phyloP scores from a whole-genome alignment of 2,329 filamentous ascomycete genomes.

The Pestalotiopsis fici region DNA sequence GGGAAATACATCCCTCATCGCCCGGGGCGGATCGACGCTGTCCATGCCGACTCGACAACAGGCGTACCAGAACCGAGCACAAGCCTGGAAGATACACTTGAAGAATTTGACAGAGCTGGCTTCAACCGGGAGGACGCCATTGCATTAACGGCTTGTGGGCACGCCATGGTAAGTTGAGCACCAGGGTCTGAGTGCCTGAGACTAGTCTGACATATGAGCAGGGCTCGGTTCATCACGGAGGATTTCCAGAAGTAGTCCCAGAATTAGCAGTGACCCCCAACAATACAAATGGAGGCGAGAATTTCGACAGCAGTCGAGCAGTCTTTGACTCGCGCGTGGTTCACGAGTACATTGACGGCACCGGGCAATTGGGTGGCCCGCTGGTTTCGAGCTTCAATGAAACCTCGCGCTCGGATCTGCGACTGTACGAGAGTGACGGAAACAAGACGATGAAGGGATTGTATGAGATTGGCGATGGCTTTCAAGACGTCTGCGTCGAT shows the following conservation, averaged over 20 bases:
- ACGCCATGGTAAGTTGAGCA: conserved; percentile 16
- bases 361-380: conserved; percentile 20
- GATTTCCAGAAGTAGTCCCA: conserved; percentile 23
- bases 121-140: conserved; percentile 27
- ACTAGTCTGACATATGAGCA: background rate
- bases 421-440: conserved; percentile 26
- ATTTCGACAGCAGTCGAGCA: conserved; percentile 22
- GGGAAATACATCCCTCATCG: conserved; percentile 26
- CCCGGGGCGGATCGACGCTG: conserved; percentile 27
- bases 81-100: conserved; percentile 23
- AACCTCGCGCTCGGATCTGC: conserved; percentile 25
- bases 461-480: conserved; percentile 21
- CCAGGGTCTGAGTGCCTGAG: background rate
- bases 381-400: conserved; percentile 27
- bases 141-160: conserved; percentile 26
- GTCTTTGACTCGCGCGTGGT: conserved; percentile 23
- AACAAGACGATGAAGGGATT: conserved; percentile 27
- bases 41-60: conserved; percentile 22
- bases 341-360: conserved; percentile 25
- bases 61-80: conserved; percentile 27
- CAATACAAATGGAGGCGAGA: conserved; percentile 24
- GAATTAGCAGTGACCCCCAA: conserved; percentile 18
- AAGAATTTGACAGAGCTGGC: conserved; percentile 22
- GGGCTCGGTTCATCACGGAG: conserved; percentile 27
- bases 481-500: conserved; percentile 23